Evolutionary conservation across 441 rosid species (phyloP), one percentile per base, ranked within the genome.

Genomic region (Raphanus hybrid): DNA sequence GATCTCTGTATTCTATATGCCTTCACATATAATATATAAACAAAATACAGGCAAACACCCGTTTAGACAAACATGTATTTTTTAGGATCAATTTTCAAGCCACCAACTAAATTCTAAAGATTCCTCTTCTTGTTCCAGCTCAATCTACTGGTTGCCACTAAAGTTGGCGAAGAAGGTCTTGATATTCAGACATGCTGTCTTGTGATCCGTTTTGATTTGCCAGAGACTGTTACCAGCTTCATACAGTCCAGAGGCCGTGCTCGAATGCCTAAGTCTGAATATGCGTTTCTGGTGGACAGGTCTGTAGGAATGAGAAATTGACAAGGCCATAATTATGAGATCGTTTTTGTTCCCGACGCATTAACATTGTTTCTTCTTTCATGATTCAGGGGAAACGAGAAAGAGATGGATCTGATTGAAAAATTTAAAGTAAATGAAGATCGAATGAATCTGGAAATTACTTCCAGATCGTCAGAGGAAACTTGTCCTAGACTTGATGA

Each of bases 161-260:
- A 92, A 88, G 97, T 96, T 65, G 99, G 97, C 80, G 98, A 96
- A 87, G 99, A 96, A 85, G 99, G 99, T 75, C 98, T 93, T 70
- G 99, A 96, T 83, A 92, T 96, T 77, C 97, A 92, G 87, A 93
- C 97, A 71, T 93, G 99, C 88, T 93, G 99, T 82, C 98, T 96
- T 74, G 99, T 96, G 75, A 84, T 96, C 79, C 92, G 99, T 63
- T 96, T 90, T 81, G 99, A 96, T 88, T 92, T 93, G 83, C 99
- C 99, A 55, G 97, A 96, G 88, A 90, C 96, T 74, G 97, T 93
- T 64, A 82, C 97, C 69, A 96, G 99, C 87, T 96, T 96, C 85
- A 96, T 93, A 76, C 99, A 96, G 87, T 96, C 99, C 11, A 89
- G 99, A 87, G 98, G 99, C n/a, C 99, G 99, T 15, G 99, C 99